Conservation (phyloP, 2,329 filamentous ascomycete species). For the Rugonectria rugulosa region DNA sequence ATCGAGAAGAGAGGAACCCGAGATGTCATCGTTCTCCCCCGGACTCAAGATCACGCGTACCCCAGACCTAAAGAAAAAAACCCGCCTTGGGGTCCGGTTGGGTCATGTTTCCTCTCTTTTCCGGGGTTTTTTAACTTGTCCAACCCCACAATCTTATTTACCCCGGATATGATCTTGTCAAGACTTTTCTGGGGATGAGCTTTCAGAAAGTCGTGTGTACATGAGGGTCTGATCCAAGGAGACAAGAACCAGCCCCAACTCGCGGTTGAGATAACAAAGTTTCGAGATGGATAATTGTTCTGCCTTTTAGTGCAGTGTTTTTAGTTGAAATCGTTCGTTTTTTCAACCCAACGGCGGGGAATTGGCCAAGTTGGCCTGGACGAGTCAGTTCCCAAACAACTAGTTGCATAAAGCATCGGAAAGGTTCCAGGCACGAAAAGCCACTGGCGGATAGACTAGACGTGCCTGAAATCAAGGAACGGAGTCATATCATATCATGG, state of each 20-base stretch:
- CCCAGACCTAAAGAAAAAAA: conserved; percentile 10
- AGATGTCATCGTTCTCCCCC: conserved; percentile 7
- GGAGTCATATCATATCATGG: too few species aligned
- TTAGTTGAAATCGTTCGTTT: too few species aligned
- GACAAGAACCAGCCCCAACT: too few species aligned
- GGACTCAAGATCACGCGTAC: conserved; percentile 3
- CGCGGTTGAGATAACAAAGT: too few species aligned
- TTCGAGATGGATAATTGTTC: too few species aligned
- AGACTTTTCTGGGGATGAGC: conserved; percentile 16
- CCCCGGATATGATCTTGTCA: conserved; percentile 28
- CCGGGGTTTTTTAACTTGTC: conserved; percentile 15
- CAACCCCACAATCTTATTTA: conserved; percentile 34
- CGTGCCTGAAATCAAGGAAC: too few species aligned
- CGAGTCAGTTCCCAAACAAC: background rate
- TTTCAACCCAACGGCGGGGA: background rate
- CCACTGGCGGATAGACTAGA: background rate
- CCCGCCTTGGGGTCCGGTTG: background rate
- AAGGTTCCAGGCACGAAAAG: background rate
- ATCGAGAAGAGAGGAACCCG: background rate
- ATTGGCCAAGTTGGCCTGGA: background rate
- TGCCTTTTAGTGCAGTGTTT: too few species aligned
- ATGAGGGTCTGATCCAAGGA: too few species aligned
- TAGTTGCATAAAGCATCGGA: background rate
- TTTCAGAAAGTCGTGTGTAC: background rate
- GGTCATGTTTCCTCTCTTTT: conserved; percentile 11